These are phyloP conservation scores for Diutina neorugosa DNA, from an alignment of 1,139 yeast genomes.

Conservation along the genomic window DNA sequence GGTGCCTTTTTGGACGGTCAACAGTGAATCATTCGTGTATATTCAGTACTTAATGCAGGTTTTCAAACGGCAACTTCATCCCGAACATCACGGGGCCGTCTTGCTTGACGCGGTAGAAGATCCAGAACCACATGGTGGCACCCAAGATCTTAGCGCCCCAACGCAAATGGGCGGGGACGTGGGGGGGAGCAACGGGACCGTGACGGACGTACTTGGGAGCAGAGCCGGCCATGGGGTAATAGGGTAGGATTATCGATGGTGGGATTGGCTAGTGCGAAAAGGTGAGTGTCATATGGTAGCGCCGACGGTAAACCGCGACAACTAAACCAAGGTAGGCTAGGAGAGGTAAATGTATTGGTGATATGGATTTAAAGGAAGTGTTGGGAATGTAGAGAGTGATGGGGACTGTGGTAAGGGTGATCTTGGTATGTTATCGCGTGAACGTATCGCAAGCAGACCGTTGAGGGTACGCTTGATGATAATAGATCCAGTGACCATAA, in stretches of 20 bases:
- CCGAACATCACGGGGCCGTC: constrained; percentile 16
- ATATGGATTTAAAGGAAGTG: too few relatives aligned
- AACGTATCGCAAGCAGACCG: too few relatives aligned
- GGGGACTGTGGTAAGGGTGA: too few relatives aligned
- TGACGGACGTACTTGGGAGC: constrained; percentile 35
- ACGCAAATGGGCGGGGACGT: constrained; percentile 40
- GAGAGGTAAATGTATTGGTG: too few relatives aligned
- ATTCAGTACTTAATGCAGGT: neutral
- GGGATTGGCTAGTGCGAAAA: too few relatives aligned
- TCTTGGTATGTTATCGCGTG: too few relatives aligned
- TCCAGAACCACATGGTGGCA: constrained; percentile 83
- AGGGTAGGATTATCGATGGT: neutral
- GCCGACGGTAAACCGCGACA: too few relatives aligned
- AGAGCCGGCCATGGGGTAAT: constrained; percentile 1
- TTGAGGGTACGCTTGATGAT: too few relatives aligned
- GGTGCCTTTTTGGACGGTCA: neutral
- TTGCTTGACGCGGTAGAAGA: constrained; percentile 65
- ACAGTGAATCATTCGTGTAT: neutral
- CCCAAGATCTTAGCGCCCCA: constrained; percentile 58
- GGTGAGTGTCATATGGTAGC: too few relatives aligned
- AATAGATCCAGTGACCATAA: too few relatives aligned
- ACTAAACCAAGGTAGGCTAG: too few relatives aligned
- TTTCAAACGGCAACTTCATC: constrained; percentile 4
- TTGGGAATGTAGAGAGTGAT: too few relatives aligned
- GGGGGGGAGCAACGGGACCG: constrained; percentile 41